phyloP scores from a whole-genome alignment of 2,329 filamentous ascomycete genomes.

The Trichoderma gracile region DNA sequence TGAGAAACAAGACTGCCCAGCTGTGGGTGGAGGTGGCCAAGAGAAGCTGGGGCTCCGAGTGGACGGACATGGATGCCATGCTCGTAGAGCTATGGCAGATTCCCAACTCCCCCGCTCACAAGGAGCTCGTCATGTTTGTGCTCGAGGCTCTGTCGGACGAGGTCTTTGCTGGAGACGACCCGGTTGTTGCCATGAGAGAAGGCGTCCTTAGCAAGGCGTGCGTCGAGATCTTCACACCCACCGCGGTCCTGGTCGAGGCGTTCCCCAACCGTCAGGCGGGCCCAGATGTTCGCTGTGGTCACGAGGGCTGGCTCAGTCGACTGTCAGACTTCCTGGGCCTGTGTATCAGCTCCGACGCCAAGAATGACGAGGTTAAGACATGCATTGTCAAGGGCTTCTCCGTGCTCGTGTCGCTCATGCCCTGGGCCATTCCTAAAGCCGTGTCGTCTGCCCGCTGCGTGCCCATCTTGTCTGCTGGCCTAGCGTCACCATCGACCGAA shows the following conservation, averaged over 20 bases:
- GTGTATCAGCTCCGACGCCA: slow-evolving; percentile 67
- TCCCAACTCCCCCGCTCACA: slow-evolving; percentile 62
- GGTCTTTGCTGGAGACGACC: slow-evolving; percentile 87
- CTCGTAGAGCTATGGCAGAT: slow-evolving; percentile 81
- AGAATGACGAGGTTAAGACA: slow-evolving; percentile 65
- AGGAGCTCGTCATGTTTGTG: slow-evolving; percentile 84
- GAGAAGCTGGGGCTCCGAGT: slow-evolving; percentile 86
- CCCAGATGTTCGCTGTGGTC: slow-evolving; percentile 70
- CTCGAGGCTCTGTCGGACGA: slow-evolving; percentile 93
- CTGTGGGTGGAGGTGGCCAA: slow-evolving; percentile 96
- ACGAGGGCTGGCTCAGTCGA: slow-evolving; percentile 84
- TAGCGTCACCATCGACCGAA: slow-evolving; percentile 68
- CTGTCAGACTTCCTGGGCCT: slow-evolving; percentile 72
- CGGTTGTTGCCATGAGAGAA: slow-evolving; percentile 78
- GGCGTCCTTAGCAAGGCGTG: slow-evolving; percentile 83
- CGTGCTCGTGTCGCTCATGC: slow-evolving; percentile 74
- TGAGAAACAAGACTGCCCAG: slow-evolving; percentile 91
- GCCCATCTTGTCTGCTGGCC: slow-evolving; percentile 66
- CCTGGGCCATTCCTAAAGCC: slow-evolving; percentile 85
- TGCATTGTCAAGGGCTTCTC: slow-evolving; percentile 77
- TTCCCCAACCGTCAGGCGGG: slow-evolving; percentile 71
- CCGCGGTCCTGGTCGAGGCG: slow-evolving; percentile 69
- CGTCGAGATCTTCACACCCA: slow-evolving; percentile 90
- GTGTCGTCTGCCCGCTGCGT: slow-evolving; percentile 72
- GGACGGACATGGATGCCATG: slow-evolving; percentile 90